A percentile compares a stretch with the other conserved stretches of the same genome.
These are phyloP conservation scores for Jatropha podagrica DNA, from an alignment of 441 rosid species.

Conservation along the genomic window DNA sequence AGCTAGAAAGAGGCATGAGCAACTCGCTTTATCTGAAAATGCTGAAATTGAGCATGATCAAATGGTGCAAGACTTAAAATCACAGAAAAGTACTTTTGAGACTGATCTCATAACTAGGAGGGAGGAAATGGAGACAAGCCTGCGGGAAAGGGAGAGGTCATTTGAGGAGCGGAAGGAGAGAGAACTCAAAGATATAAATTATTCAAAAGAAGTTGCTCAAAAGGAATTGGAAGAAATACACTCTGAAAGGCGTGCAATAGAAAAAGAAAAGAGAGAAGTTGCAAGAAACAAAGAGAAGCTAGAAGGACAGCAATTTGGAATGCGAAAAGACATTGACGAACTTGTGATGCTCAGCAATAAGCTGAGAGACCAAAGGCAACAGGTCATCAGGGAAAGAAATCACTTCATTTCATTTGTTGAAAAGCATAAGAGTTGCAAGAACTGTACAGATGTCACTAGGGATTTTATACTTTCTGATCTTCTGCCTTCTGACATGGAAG, in stretches of 20 bases:
- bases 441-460: slow-evolving; percentile 58
- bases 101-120: slow-evolving; percentile 38
- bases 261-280: slow-evolving; percentile 51
- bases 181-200: slow-evolving; percentile 40
- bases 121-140: slow-evolving; percentile 60
- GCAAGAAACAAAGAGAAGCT: slow-evolving; percentile 48
- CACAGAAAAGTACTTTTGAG: slow-evolving; percentile 48
- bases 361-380: slow-evolving; percentile 56
- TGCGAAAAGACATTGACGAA: slow-evolving; percentile 62
- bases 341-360: slow-evolving; percentile 58
- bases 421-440: slow-evolving; percentile 54
- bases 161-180: slow-evolving; percentile 50
- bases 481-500: slow-evolving; percentile 47
- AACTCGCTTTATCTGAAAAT: slow-evolving; percentile 50
- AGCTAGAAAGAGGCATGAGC: slow-evolving; percentile 60
- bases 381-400: slow-evolving; percentile 46
- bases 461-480: slow-evolving; percentile 63
- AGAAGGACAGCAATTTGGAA: slow-evolving; percentile 52
- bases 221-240: slow-evolving; percentile 55
- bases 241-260: slow-evolving; percentile 42
- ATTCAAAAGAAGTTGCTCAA: slow-evolving; percentile 47
- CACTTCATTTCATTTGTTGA: slow-evolving; percentile 59
- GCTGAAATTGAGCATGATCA: slow-evolving; percentile 48
- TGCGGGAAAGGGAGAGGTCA: slow-evolving; percentile 39
- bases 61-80: slow-evolving; percentile 61